phyloP scores from a whole-genome alignment of 352 stramenopile species.

The Pythium brassicae region DNA sequence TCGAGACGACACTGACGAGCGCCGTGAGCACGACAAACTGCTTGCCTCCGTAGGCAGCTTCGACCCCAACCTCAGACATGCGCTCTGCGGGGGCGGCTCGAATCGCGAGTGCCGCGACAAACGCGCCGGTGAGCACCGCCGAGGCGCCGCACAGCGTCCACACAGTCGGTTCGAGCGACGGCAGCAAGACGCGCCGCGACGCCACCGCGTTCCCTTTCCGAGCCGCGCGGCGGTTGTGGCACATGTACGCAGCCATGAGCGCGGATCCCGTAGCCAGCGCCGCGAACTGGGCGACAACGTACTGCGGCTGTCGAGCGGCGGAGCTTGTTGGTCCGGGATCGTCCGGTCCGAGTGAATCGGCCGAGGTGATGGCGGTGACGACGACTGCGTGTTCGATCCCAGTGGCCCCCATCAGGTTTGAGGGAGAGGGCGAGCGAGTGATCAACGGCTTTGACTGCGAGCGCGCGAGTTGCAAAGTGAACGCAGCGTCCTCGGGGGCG shows the following conservation, averaged over 20 bases:
- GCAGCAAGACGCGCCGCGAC: slow-evolving; percentile 53
- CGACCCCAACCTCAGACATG: slow-evolving; percentile 19
- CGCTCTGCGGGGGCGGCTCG: slow-evolving; percentile 27
- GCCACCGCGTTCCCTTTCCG: slow-evolving; percentile 38
- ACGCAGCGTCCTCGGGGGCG: too few species aligned
- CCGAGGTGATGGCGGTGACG: too few species aligned
- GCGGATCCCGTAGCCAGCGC: background rate
- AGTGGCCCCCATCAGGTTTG: too few species aligned
- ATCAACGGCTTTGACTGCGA: too few species aligned
- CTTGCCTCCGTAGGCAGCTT: slow-evolving; percentile 46
- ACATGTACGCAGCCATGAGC: slow-evolving; percentile 33
- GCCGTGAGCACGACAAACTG: slow-evolving; percentile 34
- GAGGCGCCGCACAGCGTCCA: slow-evolving; percentile 39
- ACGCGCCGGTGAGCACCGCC: slow-evolving; percentile 29
- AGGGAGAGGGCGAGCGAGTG: too few species aligned
- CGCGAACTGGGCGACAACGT: background rate
- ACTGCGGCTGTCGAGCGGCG: background rate
- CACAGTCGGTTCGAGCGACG: slow-evolving; percentile 61
- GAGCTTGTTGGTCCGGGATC: too few species aligned
- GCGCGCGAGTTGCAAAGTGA: too few species aligned
- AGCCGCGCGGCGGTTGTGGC: slow-evolving; percentile 45
- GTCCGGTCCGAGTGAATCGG: too few species aligned
- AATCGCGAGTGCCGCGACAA: slow-evolving; percentile 19
- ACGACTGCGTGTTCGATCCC: too few species aligned
- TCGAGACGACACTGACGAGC: slow-evolving; percentile 39